These are phyloP conservation scores for Citrus inodora DNA, from an alignment of 345 rosid genomes.

Conservation along the genomic window DNA sequence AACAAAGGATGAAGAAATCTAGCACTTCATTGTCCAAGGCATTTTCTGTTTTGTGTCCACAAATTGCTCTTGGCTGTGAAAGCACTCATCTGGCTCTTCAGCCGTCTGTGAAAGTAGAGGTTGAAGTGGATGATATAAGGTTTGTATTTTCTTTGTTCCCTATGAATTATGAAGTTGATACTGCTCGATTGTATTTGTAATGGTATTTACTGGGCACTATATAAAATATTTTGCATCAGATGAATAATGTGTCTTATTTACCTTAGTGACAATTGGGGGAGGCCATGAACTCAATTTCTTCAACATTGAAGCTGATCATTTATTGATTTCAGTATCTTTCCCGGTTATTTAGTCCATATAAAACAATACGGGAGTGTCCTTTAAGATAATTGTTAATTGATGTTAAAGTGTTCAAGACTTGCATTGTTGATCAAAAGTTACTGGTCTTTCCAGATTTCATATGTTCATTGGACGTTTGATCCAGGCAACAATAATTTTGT, in stretches of 20 bases:
- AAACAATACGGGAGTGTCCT: not conserved
- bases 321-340: not conserved
- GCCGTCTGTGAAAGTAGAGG: slow-evolving; percentile 61
- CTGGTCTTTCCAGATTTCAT: not conserved
- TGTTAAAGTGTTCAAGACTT: not conserved
- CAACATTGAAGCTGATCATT: not conserved
- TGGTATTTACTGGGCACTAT: not conserved
- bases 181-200: not conserved
- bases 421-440: not conserved
- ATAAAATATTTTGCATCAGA: not conserved
- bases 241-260: not conserved
- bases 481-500: not conserved
- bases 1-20: slow-evolving; percentile 56
- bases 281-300: not conserved
- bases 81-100: slow-evolving; percentile 24
- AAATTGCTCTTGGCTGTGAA: slow-evolving; percentile 47
- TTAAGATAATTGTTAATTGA: not conserved
- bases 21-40: slow-evolving; percentile 77
- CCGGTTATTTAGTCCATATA: not conserved
- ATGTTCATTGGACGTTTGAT: not conserved
- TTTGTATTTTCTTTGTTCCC: slow-evolving; percentile 28
- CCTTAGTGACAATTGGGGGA: not conserved
- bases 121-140: slow-evolving; percentile 79
- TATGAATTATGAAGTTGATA: not conserved
- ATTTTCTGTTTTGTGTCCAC: slow-evolving; percentile 65